phyloP scores from a whole-genome alignment of 352 stramenopile species.

The Phytopythium cucurbitacearum region DNA sequence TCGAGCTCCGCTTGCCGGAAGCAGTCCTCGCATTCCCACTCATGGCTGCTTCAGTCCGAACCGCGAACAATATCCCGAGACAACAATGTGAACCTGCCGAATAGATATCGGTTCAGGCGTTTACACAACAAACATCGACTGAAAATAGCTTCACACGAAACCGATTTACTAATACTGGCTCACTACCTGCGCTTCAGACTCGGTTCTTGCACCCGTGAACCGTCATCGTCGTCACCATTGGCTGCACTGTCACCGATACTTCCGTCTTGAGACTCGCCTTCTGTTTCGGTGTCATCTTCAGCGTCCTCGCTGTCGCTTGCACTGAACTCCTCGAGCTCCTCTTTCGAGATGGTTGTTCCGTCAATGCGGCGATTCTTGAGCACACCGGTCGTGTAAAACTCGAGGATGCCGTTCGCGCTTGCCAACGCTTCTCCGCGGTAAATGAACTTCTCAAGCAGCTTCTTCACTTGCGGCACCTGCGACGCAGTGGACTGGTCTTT shows the following conservation, averaged over 20 bases:
- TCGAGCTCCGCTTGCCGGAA: no score
- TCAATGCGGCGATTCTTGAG: slow-evolving; percentile 69
- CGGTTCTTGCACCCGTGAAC: slow-evolving; percentile 1
- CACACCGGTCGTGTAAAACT: slow-evolving; percentile 56
- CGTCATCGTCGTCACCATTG: slow-evolving; percentile 2
- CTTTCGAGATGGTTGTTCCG: slow-evolving; percentile 50
- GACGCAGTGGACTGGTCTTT: slow-evolving; percentile 44
- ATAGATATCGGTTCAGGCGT: no score
- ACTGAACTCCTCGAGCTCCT: slow-evolving; percentile 20
- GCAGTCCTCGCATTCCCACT: no score
- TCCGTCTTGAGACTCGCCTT: slow-evolving; percentile 10
- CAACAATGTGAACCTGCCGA: no score
- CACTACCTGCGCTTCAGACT: not conserved
- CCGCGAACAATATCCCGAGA: no score
- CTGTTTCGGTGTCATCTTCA: slow-evolving; percentile 14
- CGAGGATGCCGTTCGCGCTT: slow-evolving; percentile 43
- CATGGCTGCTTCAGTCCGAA: no score
- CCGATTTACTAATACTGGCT: no score
- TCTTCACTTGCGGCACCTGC: slow-evolving; percentile 66
- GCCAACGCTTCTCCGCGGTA: slow-evolving; percentile 54
- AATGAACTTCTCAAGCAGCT: slow-evolving; percentile 53
- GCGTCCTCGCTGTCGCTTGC: slow-evolving; percentile 18
- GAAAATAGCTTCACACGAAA: no score
- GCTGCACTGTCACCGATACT: not conserved
- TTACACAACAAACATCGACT: no score